Base-by-base conservation (phyloP, 2,329 filamentous ascomycete genomes). In the Capronia americana region DNA sequence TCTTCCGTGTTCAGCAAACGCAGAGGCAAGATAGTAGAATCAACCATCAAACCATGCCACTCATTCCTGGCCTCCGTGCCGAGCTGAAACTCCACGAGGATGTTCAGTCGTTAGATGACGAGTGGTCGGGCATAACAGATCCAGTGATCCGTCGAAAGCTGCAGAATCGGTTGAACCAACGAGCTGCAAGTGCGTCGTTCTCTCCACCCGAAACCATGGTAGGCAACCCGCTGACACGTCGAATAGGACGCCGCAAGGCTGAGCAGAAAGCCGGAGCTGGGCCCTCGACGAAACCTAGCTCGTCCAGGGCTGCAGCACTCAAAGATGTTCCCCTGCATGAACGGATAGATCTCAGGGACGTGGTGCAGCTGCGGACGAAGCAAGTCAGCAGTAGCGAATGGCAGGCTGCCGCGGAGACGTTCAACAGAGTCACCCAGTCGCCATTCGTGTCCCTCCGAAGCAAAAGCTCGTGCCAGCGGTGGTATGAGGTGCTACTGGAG, bases 101-200 rank as follows among this genome's bases (percentile, higher is more conserved):
- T 56, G 55, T 67, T 20, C 69, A 71, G 17, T 58, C 61, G 3
- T 26, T 71, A 3, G 75, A 81, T 67, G 81, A 83, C 59, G 77
- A 83, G 73, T 83, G 82, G 81, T 82, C 80, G 44, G 82, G 81
- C 3, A 78, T 74, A 26, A 81, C 70, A 17, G 77, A 83, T 75
- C 76, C 78, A 2, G 78, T 76, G 68, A 75, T 75, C 66, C 77
- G 82, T 26, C 76, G 81, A 68, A 72, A 77, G 63, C 76, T 75
- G 66, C 82, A 83, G 74, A 83, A 78, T 65, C 78, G 81, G 74
- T 77, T 82, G 26, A 82, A 82, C 58, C 79, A 78, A 71, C 80
- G 81, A 65, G 81, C 80, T 14, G 64, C 66, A 44, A 61, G 69
- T 70, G 65, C 7, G 66, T 65, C n/a, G n/a, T n/a, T n/a, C n/a